Evolutionary conservation across 2,329 filamentous ascomycete genomes (phyloP).

Genomic region (Aspergillus bombycis): DNA sequence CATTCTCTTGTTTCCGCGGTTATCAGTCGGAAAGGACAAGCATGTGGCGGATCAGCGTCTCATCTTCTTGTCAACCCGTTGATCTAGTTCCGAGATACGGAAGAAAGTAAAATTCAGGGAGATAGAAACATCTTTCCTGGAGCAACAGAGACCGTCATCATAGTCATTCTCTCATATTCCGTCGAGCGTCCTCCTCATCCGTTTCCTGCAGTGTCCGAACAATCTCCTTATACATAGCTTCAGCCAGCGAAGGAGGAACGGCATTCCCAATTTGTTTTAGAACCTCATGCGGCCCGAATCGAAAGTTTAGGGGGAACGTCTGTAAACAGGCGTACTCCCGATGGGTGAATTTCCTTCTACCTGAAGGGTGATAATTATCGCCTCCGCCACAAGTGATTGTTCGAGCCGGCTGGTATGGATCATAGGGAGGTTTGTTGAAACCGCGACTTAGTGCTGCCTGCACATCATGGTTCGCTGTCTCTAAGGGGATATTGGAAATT

Average conservation of each 20-base stretch:
- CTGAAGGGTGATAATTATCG: constrained; percentile 67
- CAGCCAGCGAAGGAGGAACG: constrained; percentile 63
- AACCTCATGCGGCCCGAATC: constrained; percentile 52
- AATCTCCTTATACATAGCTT: constrained; percentile 43
- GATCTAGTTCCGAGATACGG: neutral
- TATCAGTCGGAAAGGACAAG: constrained; percentile 5
- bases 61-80: neutral
- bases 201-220: constrained; percentile 39
- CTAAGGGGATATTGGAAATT: constrained; percentile 44
- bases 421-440: constrained; percentile 42
- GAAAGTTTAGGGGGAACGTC: constrained; percentile 66
- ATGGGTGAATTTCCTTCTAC: constrained; percentile 64
- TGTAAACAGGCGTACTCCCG: constrained; percentile 71
- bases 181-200: constrained; percentile 32
- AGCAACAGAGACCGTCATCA: neutral
- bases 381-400: constrained; percentile 68
- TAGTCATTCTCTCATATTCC: neutral
- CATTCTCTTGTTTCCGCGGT: constrained; percentile 9
- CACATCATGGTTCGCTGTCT: constrained; percentile 49
- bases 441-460: constrained; percentile 24
- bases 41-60: constrained; percentile 8
- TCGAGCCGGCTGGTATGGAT: constrained; percentile 54
- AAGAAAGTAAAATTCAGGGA: neutral
- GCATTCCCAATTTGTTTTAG: constrained; percentile 76
- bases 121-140: neutral